These are phyloP conservation scores for Spergularia marina DNA, from an alignment of 148 eudicot species.

Conservation along the genomic window DNA sequence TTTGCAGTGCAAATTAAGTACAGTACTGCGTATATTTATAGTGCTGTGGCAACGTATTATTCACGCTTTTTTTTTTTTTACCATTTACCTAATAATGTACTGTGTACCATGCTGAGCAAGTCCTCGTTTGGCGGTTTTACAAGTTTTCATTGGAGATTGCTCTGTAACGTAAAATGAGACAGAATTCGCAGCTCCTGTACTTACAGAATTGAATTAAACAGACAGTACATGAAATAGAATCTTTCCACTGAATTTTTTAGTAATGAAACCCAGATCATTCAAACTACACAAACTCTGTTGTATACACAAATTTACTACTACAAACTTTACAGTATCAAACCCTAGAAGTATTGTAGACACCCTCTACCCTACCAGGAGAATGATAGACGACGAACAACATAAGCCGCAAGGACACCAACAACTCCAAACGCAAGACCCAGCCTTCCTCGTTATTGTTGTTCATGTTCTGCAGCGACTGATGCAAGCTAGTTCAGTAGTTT, in stretches of 20 bases:
- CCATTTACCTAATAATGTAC: no score
- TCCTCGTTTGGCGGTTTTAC: no score
- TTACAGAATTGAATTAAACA: no score
- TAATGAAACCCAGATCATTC: slow-evolving; percentile 1
- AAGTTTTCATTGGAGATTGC: no score
- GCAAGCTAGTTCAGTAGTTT: slow-evolving; percentile 1
- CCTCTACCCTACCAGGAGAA: slow-evolving; percentile 20
- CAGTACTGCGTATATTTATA: no score
- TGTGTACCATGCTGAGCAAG: no score
- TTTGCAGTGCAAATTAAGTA: no score
- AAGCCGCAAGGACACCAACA: slow-evolving; percentile 10
- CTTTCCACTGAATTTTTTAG: neutral
- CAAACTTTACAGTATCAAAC: slow-evolving; percentile 28
- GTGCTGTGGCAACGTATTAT: no score
- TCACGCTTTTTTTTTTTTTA: no score
- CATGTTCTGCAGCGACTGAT: slow-evolving; percentile 8
- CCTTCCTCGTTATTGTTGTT: neutral
- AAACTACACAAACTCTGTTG: slow-evolving; percentile 19
- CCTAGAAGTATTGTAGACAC: neutral
- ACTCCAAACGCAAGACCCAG: slow-evolving; percentile 8
- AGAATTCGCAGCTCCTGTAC: no score
- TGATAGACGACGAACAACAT: slow-evolving; percentile 16
- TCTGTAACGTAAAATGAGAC: no score
- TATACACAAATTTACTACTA: slow-evolving; percentile 32
- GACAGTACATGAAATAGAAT: neutral